These are phyloP conservation scores for Nitzschia inconspicua DNA, from an alignment of 108 stramenopile species.

Conservation along the genomic window DNA sequence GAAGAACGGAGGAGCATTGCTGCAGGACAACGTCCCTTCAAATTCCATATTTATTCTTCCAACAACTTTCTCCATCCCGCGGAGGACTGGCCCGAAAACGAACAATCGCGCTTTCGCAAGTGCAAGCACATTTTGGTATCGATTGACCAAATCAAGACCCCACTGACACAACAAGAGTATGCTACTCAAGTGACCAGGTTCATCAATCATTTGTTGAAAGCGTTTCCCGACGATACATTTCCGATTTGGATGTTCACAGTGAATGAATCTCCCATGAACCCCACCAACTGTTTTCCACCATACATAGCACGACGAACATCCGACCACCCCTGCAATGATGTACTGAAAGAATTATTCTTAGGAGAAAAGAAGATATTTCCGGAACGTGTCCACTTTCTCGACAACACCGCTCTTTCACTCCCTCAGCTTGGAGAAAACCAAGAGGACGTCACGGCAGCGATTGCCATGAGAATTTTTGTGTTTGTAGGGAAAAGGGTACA, in stretches of 20 bases:
- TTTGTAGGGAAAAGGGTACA: slow-evolving; percentile 43
- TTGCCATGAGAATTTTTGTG: slow-evolving; percentile 45
- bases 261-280: slow-evolving; percentile 20
- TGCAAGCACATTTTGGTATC: slow-evolving; percentile 52
- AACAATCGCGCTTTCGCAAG: slow-evolving; percentile 34
- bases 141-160: slow-evolving; percentile 20
- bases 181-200: slow-evolving; percentile 35
- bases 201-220: slow-evolving; percentile 38
- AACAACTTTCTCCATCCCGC: slow-evolving; percentile 28
- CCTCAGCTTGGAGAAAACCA: slow-evolving; percentile 27
- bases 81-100: slow-evolving; percentile 21
- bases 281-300: slow-evolving; percentile 31
- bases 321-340: slow-evolving; percentile 45
- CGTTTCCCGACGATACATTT: slow-evolving; percentile 43
- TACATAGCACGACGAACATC: slow-evolving; percentile 6
- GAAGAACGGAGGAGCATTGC: slow-evolving; percentile 17
- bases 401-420: slow-evolving; percentile 44
- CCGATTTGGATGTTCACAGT: slow-evolving; percentile 45
- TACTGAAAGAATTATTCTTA: slow-evolving; percentile 31
- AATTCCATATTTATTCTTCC: slow-evolving; percentile 39
- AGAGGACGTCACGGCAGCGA: slow-evolving; percentile 17
- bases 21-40: slow-evolving; percentile 45
- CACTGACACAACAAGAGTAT: slow-evolving; percentile 20
- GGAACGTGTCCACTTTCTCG: slow-evolving; percentile 32
- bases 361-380: slow-evolving; percentile 27